Evolutionary conservation across 352 stramenopile genomes (phyloP), one percentile per base, ranked within the genome.

Genomic region (Phytophthora colocasiae): DNA sequence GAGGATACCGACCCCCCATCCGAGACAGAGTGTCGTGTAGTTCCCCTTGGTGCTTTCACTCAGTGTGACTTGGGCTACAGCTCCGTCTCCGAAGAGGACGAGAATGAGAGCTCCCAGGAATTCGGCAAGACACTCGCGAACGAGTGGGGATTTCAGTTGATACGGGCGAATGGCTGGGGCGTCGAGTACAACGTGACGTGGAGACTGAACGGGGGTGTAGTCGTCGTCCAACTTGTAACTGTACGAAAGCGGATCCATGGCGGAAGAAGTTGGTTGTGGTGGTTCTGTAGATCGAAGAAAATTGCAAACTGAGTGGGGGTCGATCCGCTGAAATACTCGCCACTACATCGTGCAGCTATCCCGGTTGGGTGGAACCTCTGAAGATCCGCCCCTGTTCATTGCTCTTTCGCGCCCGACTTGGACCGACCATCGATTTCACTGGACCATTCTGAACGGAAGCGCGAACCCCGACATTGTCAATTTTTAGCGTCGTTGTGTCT

Each of bases 101-200:
- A 91, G 61, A 22, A 90, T 66, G 41, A 87, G 69, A 6, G 77
- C 87, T 52, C 77, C 79, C 38, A 91, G 69, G 66, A 87, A 89
- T 58, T 90, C 83, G 40, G 78, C 80, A 24, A 90, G 32, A 43
- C 83, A 90, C 59, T 91, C 77, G 24, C 82, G 82, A 6, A 81
- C 44, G 41, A 81, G 63, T 6, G 56, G 63, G 3, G 51, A 66
- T 44, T 73, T 77, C 22, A 72, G 14, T 46, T 65, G 57, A 47
- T 41, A 65, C 1, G 59, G 44, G 5, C 51, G 51, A 40, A 52
- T 69, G 2, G 44, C 44, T 27, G 46, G 54, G 4, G 29, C 12
- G 22, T 58, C 29, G 14, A 63, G 40, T 3, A 39, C 50, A n/a
- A 67, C 26, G 1, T 36, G 22, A 12, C 29, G 48, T 43, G 56